phyloP scores from a whole-genome alignment of 2,329 filamentous ascomycete genomes.

The Fusarium robinianum region DNA sequence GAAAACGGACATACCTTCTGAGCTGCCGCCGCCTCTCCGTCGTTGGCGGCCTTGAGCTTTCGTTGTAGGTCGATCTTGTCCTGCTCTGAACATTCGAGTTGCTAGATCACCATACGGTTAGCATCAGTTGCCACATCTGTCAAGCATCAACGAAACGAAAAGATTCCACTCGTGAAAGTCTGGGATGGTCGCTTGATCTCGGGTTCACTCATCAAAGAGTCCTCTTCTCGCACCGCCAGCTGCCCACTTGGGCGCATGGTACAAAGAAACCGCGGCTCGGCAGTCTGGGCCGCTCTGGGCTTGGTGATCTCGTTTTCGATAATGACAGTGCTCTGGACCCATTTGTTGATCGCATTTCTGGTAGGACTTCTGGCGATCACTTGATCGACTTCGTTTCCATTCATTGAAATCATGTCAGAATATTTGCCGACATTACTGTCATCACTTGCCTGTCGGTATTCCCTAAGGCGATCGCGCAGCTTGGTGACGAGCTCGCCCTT shows the following conservation, averaged over 20 bases:
- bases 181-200: slow-evolving; percentile 1
- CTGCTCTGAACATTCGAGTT: slow-evolving; percentile 62
- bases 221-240: too few relatives aligned
- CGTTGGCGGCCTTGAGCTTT: slow-evolving; percentile 57
- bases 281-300: too few relatives aligned
- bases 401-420: slow-evolving; percentile 7
- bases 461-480: slow-evolving; percentile 57
- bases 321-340: not conserved
- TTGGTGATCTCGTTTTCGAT: too few relatives aligned
- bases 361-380: slow-evolving; percentile 6
- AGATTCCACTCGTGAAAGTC: too few relatives aligned
- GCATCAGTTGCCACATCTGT: too few relatives aligned
- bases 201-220: too few relatives aligned
- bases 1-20: slow-evolving; percentile 54
- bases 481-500: slow-evolving; percentile 60
- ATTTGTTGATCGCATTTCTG: not conserved
- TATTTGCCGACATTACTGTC: too few relatives aligned
- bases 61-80: slow-evolving; percentile 61
- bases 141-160: too few relatives aligned
- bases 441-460: slow-evolving; percentile 62
- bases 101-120: slow-evolving; percentile 44
- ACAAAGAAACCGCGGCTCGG: too few relatives aligned
- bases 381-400: slow-evolving; percentile 16
- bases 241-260: too few relatives aligned
- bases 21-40: slow-evolving; percentile 53